Evolutionary conservation across 208 protist species (phyloP).

Genomic region (Leptomonas pyrrhocoris): DNA sequence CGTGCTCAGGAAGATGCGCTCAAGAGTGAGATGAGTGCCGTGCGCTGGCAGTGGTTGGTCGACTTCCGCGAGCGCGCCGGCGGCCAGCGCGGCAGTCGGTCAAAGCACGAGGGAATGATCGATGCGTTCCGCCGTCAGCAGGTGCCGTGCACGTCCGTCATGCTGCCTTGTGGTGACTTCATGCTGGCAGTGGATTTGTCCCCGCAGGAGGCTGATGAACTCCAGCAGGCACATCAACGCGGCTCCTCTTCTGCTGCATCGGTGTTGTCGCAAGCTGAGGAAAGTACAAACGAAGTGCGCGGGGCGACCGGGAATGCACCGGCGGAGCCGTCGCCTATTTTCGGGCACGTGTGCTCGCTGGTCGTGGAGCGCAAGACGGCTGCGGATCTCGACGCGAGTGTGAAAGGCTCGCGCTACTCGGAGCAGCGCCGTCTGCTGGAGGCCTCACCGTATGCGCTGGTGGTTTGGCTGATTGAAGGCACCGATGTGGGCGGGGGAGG

Average conservation of each 20-base stretch:
- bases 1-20: constrained; percentile 13
- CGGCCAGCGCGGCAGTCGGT: constrained; percentile 28
- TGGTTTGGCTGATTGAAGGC: constrained; percentile 84
- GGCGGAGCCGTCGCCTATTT: not conserved
- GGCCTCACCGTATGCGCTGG: constrained; percentile 45
- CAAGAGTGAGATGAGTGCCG: constrained; percentile 9
- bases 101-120: constrained; percentile 51
- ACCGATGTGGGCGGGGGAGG: constrained; percentile 8
- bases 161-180: constrained; percentile 76
- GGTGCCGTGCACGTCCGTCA: constrained; percentile 44
- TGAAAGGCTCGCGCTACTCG: constrained; percentile 63
- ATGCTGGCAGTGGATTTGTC: constrained; percentile 48
- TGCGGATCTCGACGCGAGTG: constrained; percentile 71
- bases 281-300: not conserved
- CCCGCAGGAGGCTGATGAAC: not conserved
- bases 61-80: constrained; percentile 68
- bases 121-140: constrained; percentile 39
- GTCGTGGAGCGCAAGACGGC: constrained; percentile 86
- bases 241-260: not conserved
- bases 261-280: no score
- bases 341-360: constrained; percentile 45
- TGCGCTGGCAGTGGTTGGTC: constrained; percentile 66
- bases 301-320: not conserved
- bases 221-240: not conserved
- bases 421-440: constrained; percentile 75